Evolutionary conservation across 176 grass and related monocot species (phyloP).

Genomic region (Juncus inflexus): DNA sequence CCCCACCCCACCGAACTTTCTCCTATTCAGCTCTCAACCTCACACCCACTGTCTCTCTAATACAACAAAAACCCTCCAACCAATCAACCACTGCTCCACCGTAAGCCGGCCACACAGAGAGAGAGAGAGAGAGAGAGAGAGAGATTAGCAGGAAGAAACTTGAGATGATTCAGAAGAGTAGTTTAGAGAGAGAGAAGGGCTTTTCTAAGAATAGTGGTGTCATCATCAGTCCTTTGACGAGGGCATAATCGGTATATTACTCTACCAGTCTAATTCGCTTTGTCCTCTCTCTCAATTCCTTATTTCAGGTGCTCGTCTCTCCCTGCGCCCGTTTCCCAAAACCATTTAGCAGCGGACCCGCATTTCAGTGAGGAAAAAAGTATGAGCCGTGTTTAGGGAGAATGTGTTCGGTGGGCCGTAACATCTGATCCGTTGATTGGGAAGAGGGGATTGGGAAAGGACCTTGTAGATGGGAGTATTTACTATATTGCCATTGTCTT

Average conservation of each 20-base stretch:
- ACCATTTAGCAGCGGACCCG: not conserved
- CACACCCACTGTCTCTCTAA: too few species aligned
- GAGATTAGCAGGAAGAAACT: not conserved
- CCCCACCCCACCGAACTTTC: too few species aligned
- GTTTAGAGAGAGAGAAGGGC: constrained; percentile 23
- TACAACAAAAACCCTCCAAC: too few species aligned
- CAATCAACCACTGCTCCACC: not conserved
- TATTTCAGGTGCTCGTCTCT: constrained; percentile 20
- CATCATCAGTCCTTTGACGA: constrained; percentile 29
- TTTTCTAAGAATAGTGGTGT: constrained; percentile 25
- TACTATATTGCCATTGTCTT: constrained; percentile 17
- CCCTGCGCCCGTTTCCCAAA: constrained; percentile 3
- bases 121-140: not conserved
- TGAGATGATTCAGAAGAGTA: not conserved
- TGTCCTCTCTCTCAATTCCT: constrained; percentile 23
- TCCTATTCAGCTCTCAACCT: too few species aligned
- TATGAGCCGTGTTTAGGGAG: too few species aligned
- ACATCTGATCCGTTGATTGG: constrained; percentile 12
- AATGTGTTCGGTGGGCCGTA: too few species aligned
- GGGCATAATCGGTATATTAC: constrained; percentile 23
- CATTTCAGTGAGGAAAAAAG: too few species aligned
- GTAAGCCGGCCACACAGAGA: constrained; percentile 1
- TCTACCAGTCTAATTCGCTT: constrained; percentile 15
- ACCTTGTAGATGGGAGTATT: not conserved
- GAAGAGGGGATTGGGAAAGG: not conserved